Evolutionary conservation across 345 rosid species (phyloP), one percentile per base, ranked within the genome.

Genomic region (Noccaea bulbosa): DNA sequence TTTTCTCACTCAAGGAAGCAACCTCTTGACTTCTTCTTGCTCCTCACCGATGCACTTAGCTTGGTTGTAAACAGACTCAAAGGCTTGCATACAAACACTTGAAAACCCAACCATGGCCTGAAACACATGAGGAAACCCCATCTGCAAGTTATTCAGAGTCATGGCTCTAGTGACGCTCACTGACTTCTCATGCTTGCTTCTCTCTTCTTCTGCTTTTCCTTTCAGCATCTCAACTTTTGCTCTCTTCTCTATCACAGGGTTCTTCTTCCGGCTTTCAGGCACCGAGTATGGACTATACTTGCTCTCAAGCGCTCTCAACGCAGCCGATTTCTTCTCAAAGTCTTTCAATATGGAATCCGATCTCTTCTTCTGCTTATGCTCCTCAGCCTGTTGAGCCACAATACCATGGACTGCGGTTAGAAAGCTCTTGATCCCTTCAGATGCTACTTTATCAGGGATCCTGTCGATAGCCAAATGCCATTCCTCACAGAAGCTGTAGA

Each of bases 381-480:
- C 97, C 11, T 84, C 96, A 2, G 79, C 84, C 53, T 94, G 99
- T 68, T 94, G 99, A 40, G 78, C 85, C 40, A 94, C 97, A 5
- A 94, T 86, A 8, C 88, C 91, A n/a, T 89, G 93, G 65, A 94
- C 84, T 12, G 88, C 96, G 0, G 86, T 78, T 44, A 94, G 58
- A 77, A 94, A 87, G 79, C 97, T 89, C 68, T 88, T 91, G 79
- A 94, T 91, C 62, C 95, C 99, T 83, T 94, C 97, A 0, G 99
- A 87, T 77, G 97, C 99, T 62, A 91, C 99, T 72, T 89, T 94
- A 81, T 91, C 99, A 2, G 97, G 99, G 71, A 89, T 84, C 63
- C 96, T 66, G 73, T 91, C 93, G 2, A 89, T 78, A 11, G 95
- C 96, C 52, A 82, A 87, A 33, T 89, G 89, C 97, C 96, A 94